Evolutionary conservation across 345 rosid species (phyloP), one percentile per base, ranked within the genome.

Genomic region (Hibiscus tridactylites): DNA sequence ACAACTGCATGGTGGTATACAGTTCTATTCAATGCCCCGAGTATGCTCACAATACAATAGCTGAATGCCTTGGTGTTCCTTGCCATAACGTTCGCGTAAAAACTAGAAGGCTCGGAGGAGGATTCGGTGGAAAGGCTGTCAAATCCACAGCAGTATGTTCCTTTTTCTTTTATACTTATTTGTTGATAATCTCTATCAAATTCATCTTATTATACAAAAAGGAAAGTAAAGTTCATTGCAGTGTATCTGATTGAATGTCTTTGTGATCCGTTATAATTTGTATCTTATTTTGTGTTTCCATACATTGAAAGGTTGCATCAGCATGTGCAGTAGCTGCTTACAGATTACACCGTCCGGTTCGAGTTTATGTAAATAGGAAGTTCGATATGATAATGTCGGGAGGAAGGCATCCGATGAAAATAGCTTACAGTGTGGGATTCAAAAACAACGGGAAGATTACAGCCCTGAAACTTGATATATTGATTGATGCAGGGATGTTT

Each of bases 51-150:
- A 52, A 67, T 9, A 70, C 75, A 3, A 85, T 91, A 72, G 89
- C 97, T 47, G 71, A 69, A 71, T 94, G 98, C 74, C 90, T 94
- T 65, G 97, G 92, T 17, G 62, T 94, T 78, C 97, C 84, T 74
- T 85, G 79, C 35, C 87, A 94, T 59, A 94, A 85, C 56, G 85
- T 94, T 19, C 91, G 97, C 26, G 92, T 91, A 65, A 81, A 91
- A 71, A 81, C 97, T 5, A 81, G 97, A 80, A 84, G 97, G 80
- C 88, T 90, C 68, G 97, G 98, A n/a, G 97, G 97, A 56, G 97
- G 97, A 13, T 94, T 90, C 59, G 97, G 97, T 54, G 99, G 99
- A 68, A 65, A 95, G 82, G 91, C 87, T 75, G 4, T 82, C 0
- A 86, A 65, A 87, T 77, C 96, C 21, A 82, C 85, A 77, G 82